Evolutionary conservation across 75 land plant genomes (phyloP), one percentile per base, ranked within the genome.

Genomic region (Picea sitchensis): DNA sequence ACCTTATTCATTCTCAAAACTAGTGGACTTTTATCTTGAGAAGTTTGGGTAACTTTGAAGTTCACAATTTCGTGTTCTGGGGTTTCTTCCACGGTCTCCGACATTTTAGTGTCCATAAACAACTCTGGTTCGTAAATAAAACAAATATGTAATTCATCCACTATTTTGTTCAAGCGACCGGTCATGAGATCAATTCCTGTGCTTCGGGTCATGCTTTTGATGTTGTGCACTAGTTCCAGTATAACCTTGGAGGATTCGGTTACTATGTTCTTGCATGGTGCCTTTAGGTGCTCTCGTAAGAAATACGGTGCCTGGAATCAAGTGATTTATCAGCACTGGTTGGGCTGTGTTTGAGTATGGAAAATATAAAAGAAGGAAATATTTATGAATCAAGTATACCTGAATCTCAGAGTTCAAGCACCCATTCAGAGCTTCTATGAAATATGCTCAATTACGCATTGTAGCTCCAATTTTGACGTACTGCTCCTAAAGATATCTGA

Each of bases 361-460:
- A 26, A n/a, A 73, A 36, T 7, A 17, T 2, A 36, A 44, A 38
- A 15, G 14, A 15, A 59, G 9, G 60, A 59, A 59, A 41, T 41
- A 41, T 4, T 4, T 41, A 4, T 41, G 4, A 41, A 4, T 41
- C 4, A 41, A 41, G 44, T 4, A 41, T 41, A 41, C 44, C 44
- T 94, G 86, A 61, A 81, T 83, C 14, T 89, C 92, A 57, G 96
- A 94, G 41, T 81, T 80, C 56, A 91, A 65, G 81, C 90, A 91
- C 4, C 84, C 86, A 77, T 85, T 90, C 69, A 97, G 85, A 56
- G 94, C 90, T 69, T 91, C 95, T n/a, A 94, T 81, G 67, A 85
- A 90, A 64, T 87, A 97, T 59, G 95, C 92, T 87, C 91, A 88
- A 62, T 82, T 78, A 1, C 98, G 88, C 64, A 90, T 75, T 41